Evolutionary conservation across 2,329 filamentous ascomycete genomes (phyloP).

Genomic region (Fusarium irregulare): DNA sequence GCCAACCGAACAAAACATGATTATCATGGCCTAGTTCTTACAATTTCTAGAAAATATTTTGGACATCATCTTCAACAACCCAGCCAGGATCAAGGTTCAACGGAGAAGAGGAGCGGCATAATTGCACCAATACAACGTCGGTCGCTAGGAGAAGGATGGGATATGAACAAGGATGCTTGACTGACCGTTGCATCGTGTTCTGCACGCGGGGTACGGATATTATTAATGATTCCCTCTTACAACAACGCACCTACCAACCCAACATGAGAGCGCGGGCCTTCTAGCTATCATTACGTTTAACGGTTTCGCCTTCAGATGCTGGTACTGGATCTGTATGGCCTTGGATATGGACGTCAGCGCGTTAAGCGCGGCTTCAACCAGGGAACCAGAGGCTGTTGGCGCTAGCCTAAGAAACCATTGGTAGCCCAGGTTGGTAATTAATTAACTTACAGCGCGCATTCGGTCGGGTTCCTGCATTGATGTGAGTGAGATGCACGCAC

Average conservation of each 20-base stretch:
- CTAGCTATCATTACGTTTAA: constrained; percentile 28
- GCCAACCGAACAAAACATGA: background rate
- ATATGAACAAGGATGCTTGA: constrained; percentile 12
- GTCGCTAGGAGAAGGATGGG: constrained; percentile 1
- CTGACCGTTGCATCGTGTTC: constrained; percentile 19
- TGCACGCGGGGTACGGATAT: constrained; percentile 23
- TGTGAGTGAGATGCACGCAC: constrained; percentile 7
- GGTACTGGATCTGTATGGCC: background rate
- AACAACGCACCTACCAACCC: background rate
- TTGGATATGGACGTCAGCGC: background rate
- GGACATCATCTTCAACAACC: background rate
- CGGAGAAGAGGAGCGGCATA: constrained; percentile 1
- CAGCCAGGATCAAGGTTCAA: constrained; percentile 11
- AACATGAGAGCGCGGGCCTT: constrained; percentile 26
- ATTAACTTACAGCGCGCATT: background rate
- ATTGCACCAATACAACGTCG: constrained; percentile 28
- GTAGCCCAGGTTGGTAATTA: background rate
- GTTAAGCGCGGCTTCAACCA: constrained; percentile 12
- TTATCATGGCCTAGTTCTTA: background rate
- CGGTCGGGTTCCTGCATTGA: constrained; percentile 46
- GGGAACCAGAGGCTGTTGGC: background rate
- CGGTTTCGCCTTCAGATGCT: constrained; percentile 6
- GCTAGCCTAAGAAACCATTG: background rate
- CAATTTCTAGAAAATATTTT: background rate
- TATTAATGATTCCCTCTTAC: background rate